Base-by-base conservation (phyloP, 768 basidiomycete species). In the Lactifluus volemus region DNA sequence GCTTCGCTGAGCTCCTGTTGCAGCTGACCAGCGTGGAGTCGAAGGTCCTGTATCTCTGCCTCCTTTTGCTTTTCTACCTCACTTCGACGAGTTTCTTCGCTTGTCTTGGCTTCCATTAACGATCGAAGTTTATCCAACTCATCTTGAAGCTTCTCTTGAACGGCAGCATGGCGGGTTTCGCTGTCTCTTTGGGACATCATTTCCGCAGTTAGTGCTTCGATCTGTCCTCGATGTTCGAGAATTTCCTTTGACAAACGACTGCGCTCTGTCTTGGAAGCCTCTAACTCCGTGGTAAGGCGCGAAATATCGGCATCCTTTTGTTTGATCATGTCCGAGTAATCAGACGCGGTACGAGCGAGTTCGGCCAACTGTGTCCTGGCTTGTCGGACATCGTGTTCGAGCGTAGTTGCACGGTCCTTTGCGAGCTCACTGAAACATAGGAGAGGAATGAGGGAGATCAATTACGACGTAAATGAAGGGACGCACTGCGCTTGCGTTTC, bases 51-150 rank as follows among this genome's bases (percentile, higher is more conserved):
- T 11, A 98, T 82, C 72, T 99, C 96, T 49, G 83, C 78, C 65
- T 98, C 94, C 67, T 86, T 91, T 73, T 88, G 88, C 72, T 85
- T 86, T 70, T 93, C 91, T 0, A 85, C 92, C 69, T 97, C 90
- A 38, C 79, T 81, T 17, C 90, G 82, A 34, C 86, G 85, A 9
- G 83, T 87, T 68, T 93, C 94, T 71, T 98, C 94, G 29, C 84
- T 86, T 0, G 86, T 81, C 71, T 93, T 97, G 1, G 89, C 88
- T 49, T 86, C 85, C 75, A 97, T 82, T 14, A 89, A 75, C n/a
- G 81, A 76, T 7, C 94, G 86, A 8, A 98, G 78, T 63, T 91
- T 88, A 67, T 96, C 94, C 11, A 97, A 76, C 72, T 97, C 95
- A 44, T 78, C 81, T 67, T 91, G 85, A 2, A 96, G 76, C 67